A percentile compares a stretch with the other conserved stretches of the same genome.
Conservation (phyloP, 129 eudicot species). For the Chrysanthemum makinoi region DNA sequence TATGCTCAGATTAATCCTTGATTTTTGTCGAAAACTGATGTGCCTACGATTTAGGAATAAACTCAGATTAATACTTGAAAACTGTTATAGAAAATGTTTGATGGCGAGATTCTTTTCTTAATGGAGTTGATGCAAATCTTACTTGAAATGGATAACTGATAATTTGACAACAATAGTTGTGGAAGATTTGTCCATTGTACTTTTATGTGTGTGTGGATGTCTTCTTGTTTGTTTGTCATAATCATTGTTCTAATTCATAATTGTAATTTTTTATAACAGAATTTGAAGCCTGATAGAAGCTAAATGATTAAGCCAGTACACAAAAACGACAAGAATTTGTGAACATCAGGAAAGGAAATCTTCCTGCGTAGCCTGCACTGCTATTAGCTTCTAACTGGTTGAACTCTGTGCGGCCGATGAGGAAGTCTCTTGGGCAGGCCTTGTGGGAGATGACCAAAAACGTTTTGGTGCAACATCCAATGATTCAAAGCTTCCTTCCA, state of each 20-base stretch:
- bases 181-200: background rate
- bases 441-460: slow-evolving; percentile 13
- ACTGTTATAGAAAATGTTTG: too few relatives aligned
- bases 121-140: too few relatives aligned
- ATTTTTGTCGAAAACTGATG: too few relatives aligned
- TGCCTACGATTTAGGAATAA: too few relatives aligned
- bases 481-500: slow-evolving; percentile 41
- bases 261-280: background rate
- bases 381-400: background rate
- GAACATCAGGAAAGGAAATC: background rate
- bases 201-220: background rate
- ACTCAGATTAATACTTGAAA: too few relatives aligned
- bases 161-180: background rate
- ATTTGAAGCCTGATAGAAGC: background rate
- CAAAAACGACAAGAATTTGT: background rate
- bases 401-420: background rate
- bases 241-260: background rate
- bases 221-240: background rate
- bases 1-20: too few relatives aligned
- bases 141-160: too few relatives aligned
- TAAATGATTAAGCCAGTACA: too few relatives aligned
- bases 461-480: slow-evolving; percentile 40
- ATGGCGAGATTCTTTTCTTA: too few relatives aligned
- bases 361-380: background rate
- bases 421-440: background rate